These are phyloP conservation scores for Carex scoparia DNA, from an alignment of 176 grass and related monocot genomes.

Conservation along the genomic window DNA sequence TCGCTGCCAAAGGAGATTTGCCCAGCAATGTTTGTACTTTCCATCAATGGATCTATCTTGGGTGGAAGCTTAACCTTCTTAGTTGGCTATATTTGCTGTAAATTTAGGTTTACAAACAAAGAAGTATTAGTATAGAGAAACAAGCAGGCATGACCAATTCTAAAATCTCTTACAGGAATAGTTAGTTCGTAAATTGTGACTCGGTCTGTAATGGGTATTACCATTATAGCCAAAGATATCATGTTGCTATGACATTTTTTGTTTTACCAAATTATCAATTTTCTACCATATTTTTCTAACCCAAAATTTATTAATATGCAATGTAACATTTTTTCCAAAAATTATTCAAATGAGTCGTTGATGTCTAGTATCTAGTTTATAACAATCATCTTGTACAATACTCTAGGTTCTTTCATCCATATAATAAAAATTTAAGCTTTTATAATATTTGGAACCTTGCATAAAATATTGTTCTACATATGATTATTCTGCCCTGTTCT, in stretches of 20 bases:
- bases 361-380: neutral
- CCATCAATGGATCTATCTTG: neutral
- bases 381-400: neutral
- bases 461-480: neutral
- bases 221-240: neutral
- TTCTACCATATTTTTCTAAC: neutral
- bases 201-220: neutral
- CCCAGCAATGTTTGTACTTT: conserved; percentile 35
- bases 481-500: neutral
- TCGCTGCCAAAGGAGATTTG: conserved; percentile 66
- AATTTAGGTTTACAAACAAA: neutral
- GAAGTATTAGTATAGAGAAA: neutral
- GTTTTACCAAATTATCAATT: neutral
- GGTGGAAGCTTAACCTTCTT: neutral
- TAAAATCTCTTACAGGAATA: neutral
- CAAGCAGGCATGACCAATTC: neutral
- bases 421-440: too few relatives aligned
- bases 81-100: neutral
- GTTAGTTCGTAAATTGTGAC: neutral
- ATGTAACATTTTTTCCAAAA: too few relatives aligned
- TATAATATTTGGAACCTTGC: neutral
- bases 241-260: neutral
- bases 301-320: neutral
- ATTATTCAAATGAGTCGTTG: too few relatives aligned
- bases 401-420: neutral